Conservation (phyloP, 108 stramenopile genomes). For the Cyclotella choctawhatcheeana region DNA sequence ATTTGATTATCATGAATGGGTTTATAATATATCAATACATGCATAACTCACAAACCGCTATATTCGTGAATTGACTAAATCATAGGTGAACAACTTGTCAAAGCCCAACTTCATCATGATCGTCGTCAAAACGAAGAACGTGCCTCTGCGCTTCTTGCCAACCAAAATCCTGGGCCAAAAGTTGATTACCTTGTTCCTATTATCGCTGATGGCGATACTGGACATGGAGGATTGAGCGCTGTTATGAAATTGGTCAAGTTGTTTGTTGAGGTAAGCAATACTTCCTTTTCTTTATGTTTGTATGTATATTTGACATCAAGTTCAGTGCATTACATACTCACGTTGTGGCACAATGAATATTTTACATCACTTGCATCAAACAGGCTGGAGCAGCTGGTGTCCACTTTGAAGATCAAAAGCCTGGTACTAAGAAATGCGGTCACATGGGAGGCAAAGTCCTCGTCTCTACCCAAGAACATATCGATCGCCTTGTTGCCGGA, state of each 20-base stretch:
- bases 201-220: slow-evolving; percentile 96
- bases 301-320: no score
- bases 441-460: slow-evolving; percentile 97
- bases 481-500: slow-evolving; percentile 92
- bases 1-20: background rate
- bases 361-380: no score
- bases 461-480: slow-evolving; percentile 94
- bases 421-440: slow-evolving; percentile 98
- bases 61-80: no score
- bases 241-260: slow-evolving; percentile 97
- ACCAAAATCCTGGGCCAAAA: slow-evolving; percentile 61
- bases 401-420: slow-evolving; percentile 88
- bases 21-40: no score
- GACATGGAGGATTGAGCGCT: slow-evolving; percentile 88
- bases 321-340: no score
- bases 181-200: slow-evolving; percentile 95
- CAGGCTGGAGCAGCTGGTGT: slow-evolving; percentile 89
- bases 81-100: slow-evolving; percentile 91
- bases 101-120: slow-evolving; percentile 94
- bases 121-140: slow-evolving; percentile 92
- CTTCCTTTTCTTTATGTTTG: background rate
- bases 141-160: slow-evolving; percentile 59
- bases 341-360: no score
- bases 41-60: no score
- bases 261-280: slow-evolving; percentile 71